Evolutionary conservation across 2,329 filamentous ascomycete genomes (phyloP).

Genomic region (Microdochium paspali): DNA sequence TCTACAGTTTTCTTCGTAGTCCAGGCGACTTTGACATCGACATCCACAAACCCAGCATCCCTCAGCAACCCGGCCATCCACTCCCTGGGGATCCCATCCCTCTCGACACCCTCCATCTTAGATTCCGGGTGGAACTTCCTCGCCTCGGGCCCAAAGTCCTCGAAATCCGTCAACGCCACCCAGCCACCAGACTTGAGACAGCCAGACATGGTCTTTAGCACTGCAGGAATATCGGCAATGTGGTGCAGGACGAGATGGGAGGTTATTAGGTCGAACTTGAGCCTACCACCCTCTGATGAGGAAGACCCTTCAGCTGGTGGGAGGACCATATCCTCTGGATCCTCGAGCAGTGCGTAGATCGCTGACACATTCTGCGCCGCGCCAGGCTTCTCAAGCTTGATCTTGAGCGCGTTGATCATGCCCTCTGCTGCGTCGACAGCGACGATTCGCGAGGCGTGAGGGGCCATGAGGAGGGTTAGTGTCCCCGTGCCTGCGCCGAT

Average conservation of each 20-base stretch:
- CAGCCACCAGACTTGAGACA: conserved; percentile 36
- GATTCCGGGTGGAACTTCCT: conserved; percentile 39
- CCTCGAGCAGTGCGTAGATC: conserved; percentile 30
- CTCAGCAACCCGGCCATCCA: conserved; percentile 27
- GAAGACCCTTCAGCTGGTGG: conserved; percentile 20
- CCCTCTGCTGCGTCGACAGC: conserved; percentile 44
- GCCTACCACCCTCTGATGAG: conserved; percentile 14
- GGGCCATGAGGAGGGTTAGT: conserved; percentile 37
- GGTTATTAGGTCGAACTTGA: conserved; percentile 37
- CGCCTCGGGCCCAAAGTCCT: conserved; percentile 43
- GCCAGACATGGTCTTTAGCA: conserved; percentile 23
- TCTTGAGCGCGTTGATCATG: conserved; percentile 41
- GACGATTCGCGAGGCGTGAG: conserved; percentile 34
- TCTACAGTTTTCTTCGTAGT: conserved; percentile 39
- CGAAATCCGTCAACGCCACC: conserved; percentile 46
- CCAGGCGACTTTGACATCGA: conserved; percentile 36
- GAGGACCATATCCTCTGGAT: conserved; percentile 29
- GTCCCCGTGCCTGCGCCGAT: conserved; percentile 48
- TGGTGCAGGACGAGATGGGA: conserved; percentile 46
- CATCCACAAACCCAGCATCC: conserved; percentile 36
- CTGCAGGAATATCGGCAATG: conserved; percentile 29
- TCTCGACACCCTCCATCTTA: conserved; percentile 43
- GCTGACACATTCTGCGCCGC: conserved; percentile 31
- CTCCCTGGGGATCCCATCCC: conserved; percentile 34
- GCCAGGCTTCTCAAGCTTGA: conserved; percentile 25